Evolutionary conservation across 2,329 filamentous ascomycete species (phyloP).

Genomic region (Ceratocystis ficicola): DNA sequence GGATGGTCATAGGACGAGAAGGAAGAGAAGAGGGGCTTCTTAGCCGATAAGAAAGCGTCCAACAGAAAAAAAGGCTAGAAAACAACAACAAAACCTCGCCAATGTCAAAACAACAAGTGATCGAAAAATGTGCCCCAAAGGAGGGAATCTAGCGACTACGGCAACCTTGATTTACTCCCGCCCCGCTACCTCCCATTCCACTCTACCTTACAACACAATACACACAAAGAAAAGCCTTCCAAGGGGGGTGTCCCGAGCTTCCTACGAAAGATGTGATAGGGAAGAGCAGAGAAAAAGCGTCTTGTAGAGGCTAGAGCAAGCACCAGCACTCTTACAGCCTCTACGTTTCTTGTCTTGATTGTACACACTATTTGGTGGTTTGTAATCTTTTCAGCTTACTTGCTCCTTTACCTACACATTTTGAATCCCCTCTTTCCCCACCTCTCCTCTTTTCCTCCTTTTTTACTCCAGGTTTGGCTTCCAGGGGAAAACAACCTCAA

Average conservation of each 20-base stretch:
- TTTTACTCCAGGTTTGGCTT: too few species aligned
- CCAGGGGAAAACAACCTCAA: too few species aligned
- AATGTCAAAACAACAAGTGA: conserved; percentile 4
- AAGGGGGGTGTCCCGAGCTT: neutral
- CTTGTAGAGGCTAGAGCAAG: neutral
- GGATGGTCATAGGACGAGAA: neutral
- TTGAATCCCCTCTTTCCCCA: too few species aligned
- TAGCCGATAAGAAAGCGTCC: too few species aligned
- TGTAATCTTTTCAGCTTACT: too few species aligned
- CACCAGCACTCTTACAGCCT: neutral
- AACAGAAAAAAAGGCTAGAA: neutral
- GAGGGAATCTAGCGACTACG: conserved; percentile 8
- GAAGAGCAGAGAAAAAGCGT: neutral
- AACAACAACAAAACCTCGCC: neutral
- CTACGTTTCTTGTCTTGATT: too few species aligned
- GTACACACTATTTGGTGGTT: too few species aligned
- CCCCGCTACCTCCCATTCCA: conserved; percentile 3
- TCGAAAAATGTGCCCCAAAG: conserved; percentile 4
- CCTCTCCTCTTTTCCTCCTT: too few species aligned
- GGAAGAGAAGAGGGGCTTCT: neutral
- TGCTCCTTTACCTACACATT: too few species aligned
- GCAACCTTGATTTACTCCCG: conserved; percentile 9
- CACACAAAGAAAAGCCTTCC: too few species aligned
- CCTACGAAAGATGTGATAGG: neutral
- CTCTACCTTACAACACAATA: neutral